Base-by-base conservation (phyloP, 495 filamentous ascomycete species). In the Penicillium desertorum region DNA sequence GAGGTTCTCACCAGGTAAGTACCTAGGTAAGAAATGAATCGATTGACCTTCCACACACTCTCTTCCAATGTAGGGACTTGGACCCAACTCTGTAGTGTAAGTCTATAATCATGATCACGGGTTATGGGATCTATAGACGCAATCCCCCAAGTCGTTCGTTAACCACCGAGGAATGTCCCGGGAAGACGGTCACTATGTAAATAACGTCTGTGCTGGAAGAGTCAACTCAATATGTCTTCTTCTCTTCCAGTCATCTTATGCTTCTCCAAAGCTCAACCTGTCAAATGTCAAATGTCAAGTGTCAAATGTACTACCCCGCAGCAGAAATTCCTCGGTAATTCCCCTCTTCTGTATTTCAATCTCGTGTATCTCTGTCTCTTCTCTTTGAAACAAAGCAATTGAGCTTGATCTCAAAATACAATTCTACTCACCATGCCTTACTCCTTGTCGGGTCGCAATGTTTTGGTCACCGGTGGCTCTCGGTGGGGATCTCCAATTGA, bases 401-500 rank as follows among this genome's bases (percentile, higher is more conserved):
- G 5, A 29, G n/a, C 14, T 14, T 3, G 23, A 50, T 37, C 25
- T 12, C 16, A 2, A 12, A 5, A 5, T 29, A 27, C 23, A 29
- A 11, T 46, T 45, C 19, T 23, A 27, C 45, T 41, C 51, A 59
- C 2, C 32, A 81, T 89, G 86, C 81, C 84, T 8, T 88, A 89
- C 72, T 74, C 76, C 41, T 75, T 90, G 27, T 79, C 78, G 56
- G 78, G 76, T 42, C 77, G 83, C 44, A 89, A 86, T 62, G 81
- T 89, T 30, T 79, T 90, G 19, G 73, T 91, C 47, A 89, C 84
- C 0, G 87, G 83, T 19, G 86, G 85, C 44, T 88, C 85, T n/a
- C 76, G 84, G 81, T 88, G 75, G 32, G 71, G 59, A 37, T 1
- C 17, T n/a, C 25, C 27, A 29, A 17, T 39, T 17, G 27, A 36